Conservation (phyloP, 495 filamentous ascomycete genomes). For the Cetradonia linearis region DNA sequence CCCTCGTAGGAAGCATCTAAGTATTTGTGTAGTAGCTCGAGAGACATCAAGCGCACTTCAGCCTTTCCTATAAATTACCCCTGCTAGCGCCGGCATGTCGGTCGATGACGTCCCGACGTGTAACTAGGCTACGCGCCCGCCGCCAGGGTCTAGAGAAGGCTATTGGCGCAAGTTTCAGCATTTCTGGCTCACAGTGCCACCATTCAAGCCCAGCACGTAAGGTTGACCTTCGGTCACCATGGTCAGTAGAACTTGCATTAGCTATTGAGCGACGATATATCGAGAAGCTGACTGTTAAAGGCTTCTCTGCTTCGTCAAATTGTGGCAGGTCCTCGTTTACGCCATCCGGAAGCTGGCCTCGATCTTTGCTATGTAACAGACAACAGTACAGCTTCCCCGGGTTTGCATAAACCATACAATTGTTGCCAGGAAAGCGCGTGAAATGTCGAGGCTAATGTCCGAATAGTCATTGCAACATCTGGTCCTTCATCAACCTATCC, state of each 20-base stretch:
- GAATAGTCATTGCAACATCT: slow-evolving; percentile 59
- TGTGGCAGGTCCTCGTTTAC: slow-evolving; percentile 67
- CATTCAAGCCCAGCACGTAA: background rate
- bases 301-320: slow-evolving; percentile 60
- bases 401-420: background rate
- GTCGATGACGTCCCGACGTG: slow-evolving; percentile 4
- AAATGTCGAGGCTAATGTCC: background rate
- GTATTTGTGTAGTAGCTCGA: background rate
- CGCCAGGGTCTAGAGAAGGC: background rate
- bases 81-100: slow-evolving; percentile 10
- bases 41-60: background rate
- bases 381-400: slow-evolving; percentile 39
- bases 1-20: background rate
- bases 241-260: slow-evolving; percentile 1
- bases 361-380: slow-evolving; percentile 95
- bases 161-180: background rate
- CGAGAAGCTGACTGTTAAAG: slow-evolving; percentile 27
- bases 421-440: background rate
- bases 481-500: slow-evolving; percentile 83
- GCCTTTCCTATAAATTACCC: background rate
- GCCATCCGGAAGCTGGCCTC: slow-evolving; percentile 75
- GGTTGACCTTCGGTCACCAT: background rate
- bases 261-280: background rate
- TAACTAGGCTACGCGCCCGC: background rate
- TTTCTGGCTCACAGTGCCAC: no score